Evolutionary conservation across 169 alveolate species (phyloP), one percentile per base, ranked within the genome.

Genomic region (Plasmodium adleri): DNA sequence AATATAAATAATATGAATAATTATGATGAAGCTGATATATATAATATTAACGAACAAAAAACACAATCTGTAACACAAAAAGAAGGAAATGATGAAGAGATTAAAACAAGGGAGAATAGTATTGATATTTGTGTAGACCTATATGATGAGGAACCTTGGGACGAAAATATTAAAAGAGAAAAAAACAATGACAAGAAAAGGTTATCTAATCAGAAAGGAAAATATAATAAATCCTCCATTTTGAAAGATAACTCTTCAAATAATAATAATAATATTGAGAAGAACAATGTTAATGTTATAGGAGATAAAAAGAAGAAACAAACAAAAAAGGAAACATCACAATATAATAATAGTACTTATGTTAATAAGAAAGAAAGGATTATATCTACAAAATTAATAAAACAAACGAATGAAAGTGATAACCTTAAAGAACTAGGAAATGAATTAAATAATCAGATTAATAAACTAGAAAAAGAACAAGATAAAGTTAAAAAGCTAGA

Each of bases 141-240:
- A 60, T 54, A 83, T 56, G 91, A 83, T 56, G 91, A 83, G 20
- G 91, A 83, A 20, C 70, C 80, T n/a, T 83, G 91, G 91, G 83
- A 83, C 10, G 91, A 83, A 12, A 56, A 62, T 12, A 24, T 7
- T 24, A 62, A 62, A 24, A 7, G 6, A 7, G 9, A 24, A 62
- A 62, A 20, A 4, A 62, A 22, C 22, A 24, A 63, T 22, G 52
- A 10, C 10, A 39, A 78, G 52, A 13, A 70, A 70, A 1, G 64
- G 13, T 9, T 62, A 63, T 22, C 24, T 1, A 8, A 63, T 17
- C 13, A 72, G 1, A 43, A 49, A 20, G 1, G n/a, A 26, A 9
- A 60, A 45, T 15, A 39, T 39, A 39, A 5, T 39, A 39, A 39
- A 39, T 39, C 9, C 47, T 5, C 47, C 5, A 39, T 39, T 39